phyloP scores from a whole-genome alignment of 345 rosid species.

The Sonneratia caseolaris region DNA sequence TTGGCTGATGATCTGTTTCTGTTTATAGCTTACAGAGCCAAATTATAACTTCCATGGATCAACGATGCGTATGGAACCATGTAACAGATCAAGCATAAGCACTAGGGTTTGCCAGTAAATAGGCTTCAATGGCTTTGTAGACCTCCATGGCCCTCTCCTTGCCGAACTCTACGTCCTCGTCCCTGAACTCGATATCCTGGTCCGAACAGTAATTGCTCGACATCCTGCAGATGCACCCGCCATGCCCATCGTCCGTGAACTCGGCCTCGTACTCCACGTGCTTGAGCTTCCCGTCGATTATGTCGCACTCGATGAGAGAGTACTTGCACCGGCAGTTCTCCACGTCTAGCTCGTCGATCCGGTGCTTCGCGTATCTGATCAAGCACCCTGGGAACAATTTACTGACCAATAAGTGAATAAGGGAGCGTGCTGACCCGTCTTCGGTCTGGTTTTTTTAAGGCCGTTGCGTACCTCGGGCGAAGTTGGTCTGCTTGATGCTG shows the following conservation, averaged over 20 bases:
- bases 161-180: slow-evolving; percentile 12
- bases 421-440: too few species aligned
- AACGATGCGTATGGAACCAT: too few species aligned
- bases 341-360: slow-evolving; percentile 6
- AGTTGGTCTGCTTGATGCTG: slow-evolving; percentile 5
- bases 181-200: slow-evolving; percentile 8
- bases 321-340: slow-evolving; percentile 10
- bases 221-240: slow-evolving; percentile 13
- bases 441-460: too few species aligned
- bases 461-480: slow-evolving; percentile 6
- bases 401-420: neutral
- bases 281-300: slow-evolving; percentile 5
- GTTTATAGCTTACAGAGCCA: too few species aligned
- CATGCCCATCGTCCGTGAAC: slow-evolving; percentile 5
- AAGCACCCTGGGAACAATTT: neutral
- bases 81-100: slow-evolving; percentile 1
- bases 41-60: too few species aligned
- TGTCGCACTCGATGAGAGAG: slow-evolving; percentile 10
- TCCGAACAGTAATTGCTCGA: slow-evolving; percentile 7
- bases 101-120: slow-evolving; percentile 9
- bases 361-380: slow-evolving; percentile 10
- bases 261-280: slow-evolving; percentile 10
- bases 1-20: too few species aligned
- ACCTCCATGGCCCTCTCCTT: slow-evolving; percentile 12
- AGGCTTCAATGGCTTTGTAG: slow-evolving; percentile 8